These are phyloP conservation scores for Nannizziopsis barbatae DNA, from an alignment of 2,329 filamentous ascomycete species.

Conservation along the genomic window DNA sequence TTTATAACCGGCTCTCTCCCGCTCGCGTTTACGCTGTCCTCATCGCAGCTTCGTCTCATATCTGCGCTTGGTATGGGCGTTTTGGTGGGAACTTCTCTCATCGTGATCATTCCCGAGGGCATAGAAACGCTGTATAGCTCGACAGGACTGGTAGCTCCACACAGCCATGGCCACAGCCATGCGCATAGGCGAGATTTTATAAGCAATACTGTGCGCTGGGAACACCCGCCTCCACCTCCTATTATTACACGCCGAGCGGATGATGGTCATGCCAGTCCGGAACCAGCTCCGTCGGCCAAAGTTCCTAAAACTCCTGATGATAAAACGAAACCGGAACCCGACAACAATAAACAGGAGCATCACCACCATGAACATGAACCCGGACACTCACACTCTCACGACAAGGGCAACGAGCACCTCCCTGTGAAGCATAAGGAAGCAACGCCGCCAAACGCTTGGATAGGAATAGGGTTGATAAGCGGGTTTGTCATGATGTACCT, in stretches of 20 bases:
- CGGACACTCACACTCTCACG: not conserved
- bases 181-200: conserved; percentile 12
- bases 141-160: conserved; percentile 20
- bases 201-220: conserved; percentile 14
- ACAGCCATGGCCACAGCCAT: conserved; percentile 22
- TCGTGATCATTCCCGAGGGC: conserved; percentile 95
- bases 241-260: not conserved
- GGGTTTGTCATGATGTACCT: conserved; percentile 97
- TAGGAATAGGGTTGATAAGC: conserved; percentile 73
- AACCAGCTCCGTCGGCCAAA: conserved; percentile 1
- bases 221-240: conserved; percentile 3
- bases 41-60: conserved; percentile 75
- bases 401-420: not conserved
- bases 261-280: conserved; percentile 1
- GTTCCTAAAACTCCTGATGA: conserved; percentile 6
- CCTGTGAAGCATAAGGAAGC: conserved; percentile 29
- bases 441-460: conserved; percentile 55
- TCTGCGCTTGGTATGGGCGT: conserved; percentile 90
- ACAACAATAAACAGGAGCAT: not conserved
- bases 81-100: conserved; percentile 84
- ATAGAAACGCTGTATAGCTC: conserved; percentile 74
- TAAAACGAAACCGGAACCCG: too few species aligned
- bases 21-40: conserved; percentile 74
- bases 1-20: conserved; percentile 88
- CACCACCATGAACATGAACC: not conserved